phyloP scores from a whole-genome alignment of 1,284 basidiomycete genomes.

The Heterobasidion annosum region DNA sequence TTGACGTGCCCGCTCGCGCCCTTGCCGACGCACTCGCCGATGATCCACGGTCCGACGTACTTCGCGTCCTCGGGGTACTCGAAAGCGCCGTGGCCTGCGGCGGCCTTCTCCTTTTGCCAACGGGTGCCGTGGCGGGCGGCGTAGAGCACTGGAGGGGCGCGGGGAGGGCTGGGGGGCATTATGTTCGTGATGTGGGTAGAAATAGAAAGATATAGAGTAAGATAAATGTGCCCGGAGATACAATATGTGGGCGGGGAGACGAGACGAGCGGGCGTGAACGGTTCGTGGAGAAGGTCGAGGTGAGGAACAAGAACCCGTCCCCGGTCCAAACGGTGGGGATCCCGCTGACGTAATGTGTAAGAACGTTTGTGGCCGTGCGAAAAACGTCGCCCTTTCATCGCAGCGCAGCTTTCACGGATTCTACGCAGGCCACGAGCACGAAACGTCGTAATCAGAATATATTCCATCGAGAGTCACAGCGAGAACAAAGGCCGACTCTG shows the following conservation, averaged over 20 bases:
- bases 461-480: too few relatives aligned
- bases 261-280: not conserved
- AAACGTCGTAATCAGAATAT: too few relatives aligned
- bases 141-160: constrained; percentile 60
- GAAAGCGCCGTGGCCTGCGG: constrained; percentile 57
- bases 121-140: constrained; percentile 63
- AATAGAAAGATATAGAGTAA: constrained; percentile 2
- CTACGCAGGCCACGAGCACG: too few relatives aligned
- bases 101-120: constrained; percentile 77
- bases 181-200: constrained; percentile 4
- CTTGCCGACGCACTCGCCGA: constrained; percentile 95
- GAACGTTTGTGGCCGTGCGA: too few relatives aligned
- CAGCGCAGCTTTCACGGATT: too few relatives aligned
- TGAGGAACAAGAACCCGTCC: not conserved
- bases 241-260: not conserved
- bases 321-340: not conserved
- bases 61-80: constrained; percentile 70
- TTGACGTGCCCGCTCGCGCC: constrained; percentile 94
- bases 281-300: not conserved
- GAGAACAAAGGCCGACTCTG: too few relatives aligned
- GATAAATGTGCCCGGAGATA: not conserved
- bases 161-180: constrained; percentile 41
- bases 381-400: too few relatives aligned
- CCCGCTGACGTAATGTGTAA: too few relatives aligned
- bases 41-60: constrained; percentile 69